phyloP scores from a whole-genome alignment of 441 rosid genomes.

The Populus hybrid region DNA sequence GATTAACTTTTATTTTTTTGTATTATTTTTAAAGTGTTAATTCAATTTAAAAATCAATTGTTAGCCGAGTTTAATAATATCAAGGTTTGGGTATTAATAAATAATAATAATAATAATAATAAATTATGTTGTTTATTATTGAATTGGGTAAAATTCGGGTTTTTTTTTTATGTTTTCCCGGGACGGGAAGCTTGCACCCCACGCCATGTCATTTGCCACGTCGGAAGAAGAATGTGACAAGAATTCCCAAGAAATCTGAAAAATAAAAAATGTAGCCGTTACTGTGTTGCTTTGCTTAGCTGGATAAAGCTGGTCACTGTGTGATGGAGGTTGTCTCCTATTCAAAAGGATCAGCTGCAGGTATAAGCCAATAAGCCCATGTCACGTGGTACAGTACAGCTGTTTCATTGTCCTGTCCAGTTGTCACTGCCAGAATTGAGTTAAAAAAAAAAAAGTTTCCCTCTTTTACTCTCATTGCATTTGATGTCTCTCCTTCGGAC shows the following conservation, averaged over 20 bases:
- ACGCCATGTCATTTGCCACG: conserved; percentile 49
- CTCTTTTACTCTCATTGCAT: conserved; percentile 21
- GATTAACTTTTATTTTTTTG: too few relatives aligned
- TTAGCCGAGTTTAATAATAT: too few relatives aligned
- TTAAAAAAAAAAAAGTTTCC: conserved; percentile 5
- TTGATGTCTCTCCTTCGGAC: neutral
- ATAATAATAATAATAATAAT: too few relatives aligned
- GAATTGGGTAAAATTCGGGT: too few relatives aligned
- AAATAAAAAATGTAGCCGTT: conserved; percentile 61
- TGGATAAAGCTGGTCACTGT: conserved; percentile 42
- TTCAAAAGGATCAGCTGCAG: conserved; percentile 2
- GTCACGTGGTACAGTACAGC: conserved; percentile 36
- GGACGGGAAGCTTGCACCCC: neutral
- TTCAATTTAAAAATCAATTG: too few relatives aligned
- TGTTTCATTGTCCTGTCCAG: conserved; percentile 41
- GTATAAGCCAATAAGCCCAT: neutral
- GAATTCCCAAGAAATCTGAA: neutral
- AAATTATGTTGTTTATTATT: too few relatives aligned
- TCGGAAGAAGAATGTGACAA: conserved; percentile 4
- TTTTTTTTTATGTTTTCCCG: too few relatives aligned
- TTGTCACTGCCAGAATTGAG: conserved; percentile 34
- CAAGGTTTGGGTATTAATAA: too few relatives aligned
- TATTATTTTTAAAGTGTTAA: too few relatives aligned
- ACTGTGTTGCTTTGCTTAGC: conserved; percentile 33
- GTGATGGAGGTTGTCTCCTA: conserved; percentile 24